Base-by-base conservation (phyloP, 73 alveolate species). In the Vitrella brassicaformis region DNA sequence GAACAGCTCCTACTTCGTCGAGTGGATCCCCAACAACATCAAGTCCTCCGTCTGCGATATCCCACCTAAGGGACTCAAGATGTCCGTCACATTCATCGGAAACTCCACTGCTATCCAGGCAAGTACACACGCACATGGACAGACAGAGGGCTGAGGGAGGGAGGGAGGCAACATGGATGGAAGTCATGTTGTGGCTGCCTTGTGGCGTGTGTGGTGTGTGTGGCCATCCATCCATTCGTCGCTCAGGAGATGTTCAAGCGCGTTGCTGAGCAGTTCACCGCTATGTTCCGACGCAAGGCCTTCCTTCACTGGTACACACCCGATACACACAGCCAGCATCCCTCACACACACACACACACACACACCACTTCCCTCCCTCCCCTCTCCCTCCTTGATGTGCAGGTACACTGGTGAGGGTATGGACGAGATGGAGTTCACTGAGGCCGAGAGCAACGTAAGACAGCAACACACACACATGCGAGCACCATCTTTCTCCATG, bases 21-120 rank as follows among this genome's bases (percentile, higher is more conserved):
- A 92, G 81, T 92, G 98, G 98, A 92, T 92, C 86, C 98, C 98
- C 79, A 90, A 90, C 89, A 92, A 90, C 89, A 90, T 92, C 81
- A 92, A 92, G 88, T 90, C 96, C 65, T 86, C 95, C 79, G 89
- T 92, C 73, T 92, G 98, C 82, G 98, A 94, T 87, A 92, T 94
- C 87, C 97, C 97, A 80, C 99, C 97, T 71, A 94, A 94, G 93
- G 97, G 97, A 69, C 91, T 91, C 80, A 91, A 92, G 95, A 95
- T 95, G 99, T 92, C 97, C 82, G 96, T 86, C 68, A 88, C 98
- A 86, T 95, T 91, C 95, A 90, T 90, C 82, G 96, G 96, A 68
- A 93, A 91, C 89, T 91, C 98, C 66, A 91, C 97, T 73, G 95
- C 95, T 81, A 90, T 90, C 89, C 93, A 92, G 83, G 4, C 56